Evolutionary conservation across 768 basidiomycete species (phyloP).

Genomic region (Lactarius akahatsu): DNA sequence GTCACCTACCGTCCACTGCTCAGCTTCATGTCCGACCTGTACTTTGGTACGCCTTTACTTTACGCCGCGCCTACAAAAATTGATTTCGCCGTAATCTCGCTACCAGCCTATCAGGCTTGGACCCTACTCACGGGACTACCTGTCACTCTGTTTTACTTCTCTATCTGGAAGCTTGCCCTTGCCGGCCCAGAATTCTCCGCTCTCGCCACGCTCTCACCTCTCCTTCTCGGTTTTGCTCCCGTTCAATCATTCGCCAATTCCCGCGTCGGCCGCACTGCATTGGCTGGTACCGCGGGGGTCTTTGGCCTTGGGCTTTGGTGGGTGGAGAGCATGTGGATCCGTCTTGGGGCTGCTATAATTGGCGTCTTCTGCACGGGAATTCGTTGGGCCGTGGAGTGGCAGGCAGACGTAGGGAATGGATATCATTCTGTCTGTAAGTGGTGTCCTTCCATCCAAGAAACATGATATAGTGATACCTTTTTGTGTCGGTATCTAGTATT

Average conservation of each 20-base stretch:
- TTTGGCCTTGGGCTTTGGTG: conserved; percentile 27
- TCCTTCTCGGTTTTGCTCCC: conserved; percentile 53
- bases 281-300: conserved; percentile 16
- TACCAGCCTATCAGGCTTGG: conserved; percentile 75
- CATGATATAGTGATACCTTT: background rate
- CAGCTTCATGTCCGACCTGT: conserved; percentile 45
- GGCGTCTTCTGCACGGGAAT: conserved; percentile 23
- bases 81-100: conserved; percentile 7
- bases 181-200: conserved; percentile 79
- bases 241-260: conserved; percentile 32
- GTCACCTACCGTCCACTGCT: conserved; percentile 10
- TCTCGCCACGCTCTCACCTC: conserved; percentile 67
- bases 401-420: conserved; percentile 12
- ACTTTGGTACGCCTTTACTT: conserved; percentile 53
- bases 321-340: conserved; percentile 27
- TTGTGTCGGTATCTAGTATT: conserved; percentile 45
- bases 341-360: conserved; percentile 24
- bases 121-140: conserved; percentile 77
- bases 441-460: background rate
- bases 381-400: conserved; percentile 29
- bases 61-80: conserved; percentile 4
- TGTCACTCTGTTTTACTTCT: conserved; percentile 87
- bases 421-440: conserved; percentile 25
- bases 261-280: conserved; percentile 14
- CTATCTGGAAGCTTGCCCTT: conserved; percentile 85